These are phyloP conservation scores for Aspergillus haitiensis DNA, from an alignment of 495 filamentous ascomycete genomes.

Conservation along the genomic window DNA sequence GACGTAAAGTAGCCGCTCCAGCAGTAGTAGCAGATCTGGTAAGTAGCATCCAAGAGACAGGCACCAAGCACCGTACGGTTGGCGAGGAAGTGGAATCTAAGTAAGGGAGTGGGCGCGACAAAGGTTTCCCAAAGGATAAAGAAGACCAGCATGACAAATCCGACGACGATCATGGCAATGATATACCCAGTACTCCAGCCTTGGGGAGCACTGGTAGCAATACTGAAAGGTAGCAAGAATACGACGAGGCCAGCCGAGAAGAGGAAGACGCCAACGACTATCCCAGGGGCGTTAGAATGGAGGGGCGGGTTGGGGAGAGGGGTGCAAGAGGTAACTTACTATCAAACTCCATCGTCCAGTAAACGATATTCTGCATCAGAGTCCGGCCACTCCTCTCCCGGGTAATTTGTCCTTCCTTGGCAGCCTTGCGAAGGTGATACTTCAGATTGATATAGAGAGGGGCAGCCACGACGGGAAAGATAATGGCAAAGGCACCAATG, in stretches of 20 bases:
- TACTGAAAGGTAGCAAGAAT: conserved; percentile 61
- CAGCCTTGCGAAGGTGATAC: conserved; percentile 56
- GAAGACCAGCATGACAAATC: conserved; percentile 50
- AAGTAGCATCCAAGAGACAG: conserved; percentile 53
- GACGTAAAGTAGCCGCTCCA: conserved; percentile 64
- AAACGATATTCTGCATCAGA: conserved; percentile 39
- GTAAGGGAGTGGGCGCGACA: conserved; percentile 55
- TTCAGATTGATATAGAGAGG: conserved; percentile 52
- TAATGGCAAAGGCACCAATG: conserved; percentile 58
- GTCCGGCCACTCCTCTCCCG: conserved; percentile 41
- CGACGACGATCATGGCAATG: conserved; percentile 59
- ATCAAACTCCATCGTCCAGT: conserved; percentile 61
- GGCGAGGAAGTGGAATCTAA: conserved; percentile 56
- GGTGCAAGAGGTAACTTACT: conserved; percentile 24
- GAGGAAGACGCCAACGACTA: conserved; percentile 56
- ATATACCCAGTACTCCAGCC: conserved; percentile 54
- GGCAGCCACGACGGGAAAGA: conserved; percentile 52
- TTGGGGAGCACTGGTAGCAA: conserved; percentile 45
- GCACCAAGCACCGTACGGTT: conserved; percentile 67
- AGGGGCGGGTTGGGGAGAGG: not conserved
- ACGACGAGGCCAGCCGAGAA: conserved; percentile 56
- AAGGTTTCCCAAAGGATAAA: conserved; percentile 59
- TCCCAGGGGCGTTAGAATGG: not conserved
- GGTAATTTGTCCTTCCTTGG: conserved; percentile 34
- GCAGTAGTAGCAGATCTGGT: conserved; percentile 58